Evolutionary conservation across 441 rosid species (phyloP).

Genomic region (Pelargonium cotyledonis): DNA sequence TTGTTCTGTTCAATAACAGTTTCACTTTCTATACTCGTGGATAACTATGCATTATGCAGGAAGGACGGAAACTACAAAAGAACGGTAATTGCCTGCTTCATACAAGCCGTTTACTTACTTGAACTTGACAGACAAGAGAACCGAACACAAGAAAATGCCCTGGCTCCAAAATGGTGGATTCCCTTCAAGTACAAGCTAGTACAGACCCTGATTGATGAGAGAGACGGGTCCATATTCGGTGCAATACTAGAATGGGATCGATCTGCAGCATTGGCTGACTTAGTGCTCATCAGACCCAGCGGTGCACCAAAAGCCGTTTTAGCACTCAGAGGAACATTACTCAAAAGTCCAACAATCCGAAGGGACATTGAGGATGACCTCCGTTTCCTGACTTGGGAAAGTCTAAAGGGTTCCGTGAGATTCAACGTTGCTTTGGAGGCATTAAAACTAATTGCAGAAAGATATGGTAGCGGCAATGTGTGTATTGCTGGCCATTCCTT

Average conservation of each 20-base stretch:
- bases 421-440: slow-evolving; percentile 60
- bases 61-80: slow-evolving; percentile 78
- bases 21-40: too few species aligned
- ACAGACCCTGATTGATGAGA: slow-evolving; percentile 58
- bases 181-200: slow-evolving; percentile 74
- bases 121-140: slow-evolving; percentile 89
- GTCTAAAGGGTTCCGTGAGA: slow-evolving; percentile 83
- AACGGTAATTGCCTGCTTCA: slow-evolving; percentile 79
- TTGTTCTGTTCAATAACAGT: too few species aligned
- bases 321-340: slow-evolving; percentile 76
- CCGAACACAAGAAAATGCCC: slow-evolving; percentile 48
- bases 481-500: slow-evolving; percentile 84
- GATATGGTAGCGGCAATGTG: slow-evolving; percentile 66
- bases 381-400: slow-evolving; percentile 90
- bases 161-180: slow-evolving; percentile 92
- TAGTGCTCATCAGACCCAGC: slow-evolving; percentile 67
- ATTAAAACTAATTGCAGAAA: slow-evolving; percentile 44
- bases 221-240: slow-evolving; percentile 82
- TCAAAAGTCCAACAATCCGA: slow-evolving; percentile 65
- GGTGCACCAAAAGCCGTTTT: slow-evolving; percentile 86
- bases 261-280: slow-evolving; percentile 67
- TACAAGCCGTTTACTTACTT: slow-evolving; percentile 81
- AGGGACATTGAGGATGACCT: slow-evolving; percentile 88
- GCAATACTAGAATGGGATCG: slow-evolving; percentile 87
- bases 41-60: slow-evolving; percentile 32